Conservation (phyloP, 169 alveolate species). For the Plasmodium cynomolgi region DNA sequence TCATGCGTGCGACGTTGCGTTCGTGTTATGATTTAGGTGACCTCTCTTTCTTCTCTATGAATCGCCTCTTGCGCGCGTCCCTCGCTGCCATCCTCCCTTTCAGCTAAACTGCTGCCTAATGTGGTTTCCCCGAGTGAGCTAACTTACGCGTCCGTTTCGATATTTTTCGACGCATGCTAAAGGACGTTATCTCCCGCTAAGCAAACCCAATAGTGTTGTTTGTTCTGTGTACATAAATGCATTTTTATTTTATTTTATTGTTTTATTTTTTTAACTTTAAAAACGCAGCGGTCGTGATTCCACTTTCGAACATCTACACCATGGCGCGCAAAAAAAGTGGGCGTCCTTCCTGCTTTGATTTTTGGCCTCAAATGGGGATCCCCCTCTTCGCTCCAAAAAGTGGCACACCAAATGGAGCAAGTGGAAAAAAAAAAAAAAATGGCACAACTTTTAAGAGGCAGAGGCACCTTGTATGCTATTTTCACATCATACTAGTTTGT, state of each 20-base stretch:
- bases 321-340: not conserved
- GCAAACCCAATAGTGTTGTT: not conserved
- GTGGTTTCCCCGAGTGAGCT: not conserved
- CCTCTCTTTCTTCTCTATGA: not conserved
- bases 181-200: not conserved
- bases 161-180: not conserved
- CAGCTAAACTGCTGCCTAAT: not conserved
- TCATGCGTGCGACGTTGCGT: not conserved
- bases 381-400: not conserved
- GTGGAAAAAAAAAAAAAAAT: not conserved
- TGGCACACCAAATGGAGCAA: not conserved
- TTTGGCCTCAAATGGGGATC: not conserved
- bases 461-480: not conserved
- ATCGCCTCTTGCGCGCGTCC: not conserved
- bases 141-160: not conserved
- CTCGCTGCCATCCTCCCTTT: not conserved
- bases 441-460: not conserved
- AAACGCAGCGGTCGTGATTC: not conserved
- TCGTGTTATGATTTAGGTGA: not conserved
- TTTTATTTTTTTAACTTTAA: not conserved
- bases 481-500: not conserved
- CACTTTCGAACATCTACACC: not conserved
- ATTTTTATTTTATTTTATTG: not conserved
- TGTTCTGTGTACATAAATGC: not conserved
- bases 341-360: not conserved